phyloP scores from a whole-genome alignment of 2,329 filamentous ascomycete genomes.

The Alternaria brassicae region DNA sequence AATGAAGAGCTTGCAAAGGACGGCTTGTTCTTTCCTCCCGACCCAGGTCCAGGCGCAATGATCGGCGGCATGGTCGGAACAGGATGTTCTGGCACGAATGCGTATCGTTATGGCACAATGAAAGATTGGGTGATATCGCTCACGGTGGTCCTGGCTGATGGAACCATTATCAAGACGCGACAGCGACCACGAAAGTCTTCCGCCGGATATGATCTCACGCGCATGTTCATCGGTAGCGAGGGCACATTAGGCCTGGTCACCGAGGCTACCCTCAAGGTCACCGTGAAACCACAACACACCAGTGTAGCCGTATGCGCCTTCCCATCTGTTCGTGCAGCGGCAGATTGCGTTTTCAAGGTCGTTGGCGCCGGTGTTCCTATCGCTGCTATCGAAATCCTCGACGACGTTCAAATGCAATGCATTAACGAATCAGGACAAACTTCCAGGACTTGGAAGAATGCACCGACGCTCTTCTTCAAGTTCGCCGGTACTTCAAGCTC shows the following conservation, averaged over 20 bases:
- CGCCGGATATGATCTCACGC: slow-evolving; percentile 90
- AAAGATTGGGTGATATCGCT: slow-evolving; percentile 88
- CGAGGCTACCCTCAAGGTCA: slow-evolving; percentile 87
- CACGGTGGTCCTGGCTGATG: slow-evolving; percentile 88
- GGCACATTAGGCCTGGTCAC: slow-evolving; percentile 91
- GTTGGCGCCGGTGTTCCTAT: slow-evolving; percentile 83
- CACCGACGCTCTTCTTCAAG: slow-evolving; percentile 77
- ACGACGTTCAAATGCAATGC: slow-evolving; percentile 86
- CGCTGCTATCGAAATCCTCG: slow-evolving; percentile 90
- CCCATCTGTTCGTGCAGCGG: slow-evolving; percentile 71
- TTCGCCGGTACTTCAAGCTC: slow-evolving; percentile 71
- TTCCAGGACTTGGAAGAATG: slow-evolving; percentile 70
- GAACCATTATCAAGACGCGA: slow-evolving; percentile 86
- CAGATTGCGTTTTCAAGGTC: slow-evolving; percentile 79
- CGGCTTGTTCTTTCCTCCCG: slow-evolving; percentile 88
- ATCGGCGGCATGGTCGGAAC: slow-evolving; percentile 90
- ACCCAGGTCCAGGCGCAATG: slow-evolving; percentile 89
- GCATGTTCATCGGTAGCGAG: slow-evolving; percentile 88
- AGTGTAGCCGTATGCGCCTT: slow-evolving; percentile 79
- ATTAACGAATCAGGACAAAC: slow-evolving; percentile 72
- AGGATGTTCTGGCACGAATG: slow-evolving; percentile 81
- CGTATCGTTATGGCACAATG: slow-evolving; percentile 94
- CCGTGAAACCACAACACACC: slow-evolving; percentile 78
- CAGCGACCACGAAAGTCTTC: slow-evolving; percentile 88
- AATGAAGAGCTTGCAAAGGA: slow-evolving; percentile 77